These are phyloP conservation scores for Sanguinoderma infundibulare DNA, from an alignment of 1,284 basidiomycete species.

Conservation along the genomic window DNA sequence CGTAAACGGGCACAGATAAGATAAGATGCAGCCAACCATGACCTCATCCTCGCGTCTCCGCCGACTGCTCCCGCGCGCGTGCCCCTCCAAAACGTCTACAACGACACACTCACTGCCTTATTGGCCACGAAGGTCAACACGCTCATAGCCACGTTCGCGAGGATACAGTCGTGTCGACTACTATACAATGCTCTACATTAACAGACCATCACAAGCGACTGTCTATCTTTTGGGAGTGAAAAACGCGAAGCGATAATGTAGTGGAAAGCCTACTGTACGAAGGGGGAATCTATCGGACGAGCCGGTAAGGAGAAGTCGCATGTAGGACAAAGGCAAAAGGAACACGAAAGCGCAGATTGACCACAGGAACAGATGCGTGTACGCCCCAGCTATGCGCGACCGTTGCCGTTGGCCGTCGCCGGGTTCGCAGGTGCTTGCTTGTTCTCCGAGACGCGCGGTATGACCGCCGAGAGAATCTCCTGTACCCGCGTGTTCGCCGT, in stretches of 20 bases:
- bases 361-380: not conserved
- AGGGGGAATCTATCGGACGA: not conserved
- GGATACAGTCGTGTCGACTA: constrained; percentile 16
- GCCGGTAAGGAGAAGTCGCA: not conserved
- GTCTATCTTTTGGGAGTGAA: constrained; percentile 16
- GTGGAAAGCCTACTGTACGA: not conserved
- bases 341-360: not conserved
- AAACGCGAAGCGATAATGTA: not conserved
- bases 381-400: constrained; percentile 5
- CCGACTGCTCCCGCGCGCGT: not conserved
- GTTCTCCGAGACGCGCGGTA: constrained; percentile 34
- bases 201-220: constrained; percentile 8
- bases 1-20: constrained; percentile 29
- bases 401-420: constrained; percentile 19
- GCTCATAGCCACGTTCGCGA: not conserved
- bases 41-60: constrained; percentile 21
- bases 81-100: not conserved
- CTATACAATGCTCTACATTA: constrained; percentile 23
- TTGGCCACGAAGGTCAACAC: not conserved
- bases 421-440: constrained; percentile 15
- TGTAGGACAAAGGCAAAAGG: not conserved
- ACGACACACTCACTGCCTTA: not conserved
- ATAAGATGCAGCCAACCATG: constrained; percentile 25
- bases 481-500: constrained; percentile 37
- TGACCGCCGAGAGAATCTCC: constrained; percentile 36